A percentile compares a stretch with the other conserved stretches of the same genome.
phyloP scores from a whole-genome alignment of 164 flowering plant species.

The Stephania yunnanensis region DNA sequence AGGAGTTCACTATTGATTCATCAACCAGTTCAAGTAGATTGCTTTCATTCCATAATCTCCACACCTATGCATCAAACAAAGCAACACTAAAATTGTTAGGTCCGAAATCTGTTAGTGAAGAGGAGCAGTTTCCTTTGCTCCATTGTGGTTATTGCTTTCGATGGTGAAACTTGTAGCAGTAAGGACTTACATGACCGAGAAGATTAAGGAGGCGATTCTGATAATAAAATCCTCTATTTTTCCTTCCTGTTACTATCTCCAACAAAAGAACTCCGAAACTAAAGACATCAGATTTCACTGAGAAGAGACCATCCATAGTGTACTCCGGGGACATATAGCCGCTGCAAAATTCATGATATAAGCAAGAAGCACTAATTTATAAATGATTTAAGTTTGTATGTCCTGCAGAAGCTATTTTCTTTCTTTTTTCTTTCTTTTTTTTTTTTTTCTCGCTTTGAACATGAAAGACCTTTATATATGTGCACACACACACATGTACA shows the following conservation, averaged over 20 bases:
- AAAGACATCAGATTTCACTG: not conserved
- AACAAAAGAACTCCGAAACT: slow-evolving; percentile 10
- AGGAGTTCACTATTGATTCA: not conserved
- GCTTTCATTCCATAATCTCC: slow-evolving; percentile 20
- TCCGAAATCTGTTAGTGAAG: no score
- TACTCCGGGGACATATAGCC: slow-evolving; percentile 13
- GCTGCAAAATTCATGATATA: not conserved
- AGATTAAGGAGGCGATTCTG: not conserved
- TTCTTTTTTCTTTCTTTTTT: not conserved
- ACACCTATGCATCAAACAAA: slow-evolving; percentile 11
- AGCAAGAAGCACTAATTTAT: not conserved
- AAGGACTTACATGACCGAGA: slow-evolving; percentile 8
- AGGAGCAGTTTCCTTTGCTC: not conserved
- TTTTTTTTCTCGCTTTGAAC: not conserved
- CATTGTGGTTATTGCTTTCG: not conserved
- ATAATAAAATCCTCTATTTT: slow-evolving; percentile 6
- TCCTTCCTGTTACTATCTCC: slow-evolving; percentile 2
- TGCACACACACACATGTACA: not conserved
- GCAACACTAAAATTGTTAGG: not conserved
- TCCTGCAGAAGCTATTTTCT: not conserved
- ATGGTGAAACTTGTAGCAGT: not conserved
- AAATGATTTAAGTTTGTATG: not conserved
- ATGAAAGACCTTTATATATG: not conserved
- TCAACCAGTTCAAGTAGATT: slow-evolving; percentile 11
- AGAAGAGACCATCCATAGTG: slow-evolving; percentile 5